Conservation (phyloP, 129 eudicot species). For the Rutidosis leptorrhynchoides region DNA sequence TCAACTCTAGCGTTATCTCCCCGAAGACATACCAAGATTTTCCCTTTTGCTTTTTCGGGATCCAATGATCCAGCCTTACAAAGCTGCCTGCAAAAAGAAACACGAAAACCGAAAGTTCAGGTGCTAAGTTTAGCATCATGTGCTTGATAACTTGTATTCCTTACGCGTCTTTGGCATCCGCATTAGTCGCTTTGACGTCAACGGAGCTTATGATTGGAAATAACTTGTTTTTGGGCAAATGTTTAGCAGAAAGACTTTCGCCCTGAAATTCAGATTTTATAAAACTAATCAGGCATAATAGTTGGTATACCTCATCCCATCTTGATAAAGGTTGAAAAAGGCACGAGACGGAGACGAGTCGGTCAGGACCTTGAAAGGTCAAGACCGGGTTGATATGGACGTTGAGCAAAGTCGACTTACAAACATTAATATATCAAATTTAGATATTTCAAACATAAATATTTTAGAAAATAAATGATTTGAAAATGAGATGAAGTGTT, state of each 20-base stretch:
- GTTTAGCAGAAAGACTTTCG: conserved; percentile 63
- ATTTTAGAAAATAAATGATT: too few species aligned
- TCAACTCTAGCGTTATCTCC: conserved; percentile 77
- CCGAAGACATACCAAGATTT: conserved; percentile 76
- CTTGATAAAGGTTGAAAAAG: too few species aligned
- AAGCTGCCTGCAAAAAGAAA: conserved; percentile 47
- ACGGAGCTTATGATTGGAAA: conserved; percentile 49
- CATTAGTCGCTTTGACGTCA: conserved; percentile 60
- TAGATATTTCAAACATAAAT: too few species aligned
- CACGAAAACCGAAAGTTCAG: conserved; percentile 1
- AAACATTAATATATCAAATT: too few species aligned
- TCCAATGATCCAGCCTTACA: conserved; percentile 75
- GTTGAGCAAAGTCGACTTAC: too few species aligned
- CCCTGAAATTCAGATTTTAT: conserved; percentile 47
- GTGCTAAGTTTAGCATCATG: conserved; percentile 3
- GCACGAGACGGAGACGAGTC: too few species aligned
- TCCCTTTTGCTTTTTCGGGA: conserved; percentile 64
- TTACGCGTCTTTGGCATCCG: conserved; percentile 70
- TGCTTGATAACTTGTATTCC: conserved; percentile 24
- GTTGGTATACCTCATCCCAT: background rate
- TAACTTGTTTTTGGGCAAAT: conserved; percentile 43
- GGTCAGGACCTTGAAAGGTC: too few species aligned
- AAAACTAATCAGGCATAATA: background rate
- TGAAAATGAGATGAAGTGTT: too few species aligned
- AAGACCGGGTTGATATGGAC: too few species aligned